Conservation (phyloP, 371 early-diverging fungal species). For the Apophysomyces trapeziformis region DNA sequence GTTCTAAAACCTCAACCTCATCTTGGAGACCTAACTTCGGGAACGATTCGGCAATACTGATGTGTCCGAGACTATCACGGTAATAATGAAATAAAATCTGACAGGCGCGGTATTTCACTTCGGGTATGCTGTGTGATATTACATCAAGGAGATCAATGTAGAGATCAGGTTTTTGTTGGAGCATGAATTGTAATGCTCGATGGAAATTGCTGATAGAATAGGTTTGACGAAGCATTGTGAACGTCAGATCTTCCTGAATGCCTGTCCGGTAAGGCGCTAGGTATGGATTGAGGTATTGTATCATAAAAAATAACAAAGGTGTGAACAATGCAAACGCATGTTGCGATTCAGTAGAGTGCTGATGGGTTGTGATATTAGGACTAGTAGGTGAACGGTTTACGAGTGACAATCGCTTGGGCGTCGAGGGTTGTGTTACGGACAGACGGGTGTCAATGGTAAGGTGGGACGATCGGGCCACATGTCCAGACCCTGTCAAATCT, state of each 20-base stretch:
- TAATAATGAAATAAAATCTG: slow-evolving; percentile 51
- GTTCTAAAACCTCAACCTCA: slow-evolving; percentile 34
- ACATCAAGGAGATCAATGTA: slow-evolving; percentile 59
- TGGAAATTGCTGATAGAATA: slow-evolving; percentile 51
- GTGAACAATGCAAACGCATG: slow-evolving; percentile 42
- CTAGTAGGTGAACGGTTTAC: slow-evolving; percentile 21
- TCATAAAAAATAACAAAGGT: slow-evolving; percentile 50
- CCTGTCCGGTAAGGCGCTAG: slow-evolving; percentile 22
- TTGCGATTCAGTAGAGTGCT: slow-evolving; percentile 17
- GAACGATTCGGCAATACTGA: slow-evolving; percentile 53
- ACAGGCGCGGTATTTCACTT: slow-evolving; percentile 44
- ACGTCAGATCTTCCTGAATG: slow-evolving; percentile 21
- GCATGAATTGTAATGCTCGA: slow-evolving; percentile 53
- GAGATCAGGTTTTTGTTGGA: slow-evolving; percentile 55
- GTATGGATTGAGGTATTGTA: slow-evolving; percentile 52
- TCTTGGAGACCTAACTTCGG: slow-evolving; percentile 33
- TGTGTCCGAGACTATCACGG: slow-evolving; percentile 54
- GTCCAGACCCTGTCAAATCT: slow-evolving; percentile 1
- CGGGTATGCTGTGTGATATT: slow-evolving; percentile 48
- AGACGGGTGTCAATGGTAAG: slow-evolving; percentile 51
- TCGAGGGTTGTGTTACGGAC: slow-evolving; percentile 5
- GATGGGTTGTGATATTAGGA: slow-evolving; percentile 8
- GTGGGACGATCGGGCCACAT: slow-evolving; percentile 22
- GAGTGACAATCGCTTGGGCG: slow-evolving; percentile 20
- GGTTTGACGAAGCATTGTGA: slow-evolving; percentile 30